These are phyloP conservation scores for Rostrohypoxylon terebratum DNA, from an alignment of 495 filamentous ascomycete genomes.

Conservation along the genomic window DNA sequence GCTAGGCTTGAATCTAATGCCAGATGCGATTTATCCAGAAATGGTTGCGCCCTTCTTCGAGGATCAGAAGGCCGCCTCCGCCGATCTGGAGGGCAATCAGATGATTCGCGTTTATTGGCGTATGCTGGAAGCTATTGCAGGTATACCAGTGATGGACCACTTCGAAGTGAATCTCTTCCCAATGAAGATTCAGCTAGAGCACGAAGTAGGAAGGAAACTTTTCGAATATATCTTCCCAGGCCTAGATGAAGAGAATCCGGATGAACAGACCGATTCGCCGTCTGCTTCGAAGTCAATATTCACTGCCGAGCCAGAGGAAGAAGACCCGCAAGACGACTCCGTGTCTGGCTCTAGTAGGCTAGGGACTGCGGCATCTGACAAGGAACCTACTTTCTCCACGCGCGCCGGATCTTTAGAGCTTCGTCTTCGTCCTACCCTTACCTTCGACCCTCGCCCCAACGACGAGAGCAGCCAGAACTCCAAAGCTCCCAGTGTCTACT, in stretches of 20 bases:
- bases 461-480: constrained; percentile 54
- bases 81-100: constrained; percentile 66
- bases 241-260: constrained; percentile 55
- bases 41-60: constrained; percentile 93
- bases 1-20: constrained; percentile 86
- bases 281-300: constrained; percentile 85
- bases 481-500: constrained; percentile 64
- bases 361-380: constrained; percentile 50
- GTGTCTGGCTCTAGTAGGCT: constrained; percentile 48
- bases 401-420: constrained; percentile 78
- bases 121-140: constrained; percentile 97
- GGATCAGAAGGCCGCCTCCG: constrained; percentile 62
- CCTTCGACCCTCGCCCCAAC: constrained; percentile 63
- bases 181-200: constrained; percentile 92
- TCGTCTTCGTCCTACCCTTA: constrained; percentile 80
- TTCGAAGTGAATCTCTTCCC: constrained; percentile 96
- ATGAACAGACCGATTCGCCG: constrained; percentile 74
- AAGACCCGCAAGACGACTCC: constrained; percentile 61
- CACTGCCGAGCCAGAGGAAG: constrained; percentile 73
- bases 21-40: constrained; percentile 91
- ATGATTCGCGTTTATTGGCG: constrained; percentile 97
- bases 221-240: constrained; percentile 99
- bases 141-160: constrained; percentile 95
- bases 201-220: constrained; percentile 89
- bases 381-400: constrained; percentile 59